Conservation (phyloP, 2,329 filamentous ascomycete genomes). For the Scytalidium lignicola region DNA sequence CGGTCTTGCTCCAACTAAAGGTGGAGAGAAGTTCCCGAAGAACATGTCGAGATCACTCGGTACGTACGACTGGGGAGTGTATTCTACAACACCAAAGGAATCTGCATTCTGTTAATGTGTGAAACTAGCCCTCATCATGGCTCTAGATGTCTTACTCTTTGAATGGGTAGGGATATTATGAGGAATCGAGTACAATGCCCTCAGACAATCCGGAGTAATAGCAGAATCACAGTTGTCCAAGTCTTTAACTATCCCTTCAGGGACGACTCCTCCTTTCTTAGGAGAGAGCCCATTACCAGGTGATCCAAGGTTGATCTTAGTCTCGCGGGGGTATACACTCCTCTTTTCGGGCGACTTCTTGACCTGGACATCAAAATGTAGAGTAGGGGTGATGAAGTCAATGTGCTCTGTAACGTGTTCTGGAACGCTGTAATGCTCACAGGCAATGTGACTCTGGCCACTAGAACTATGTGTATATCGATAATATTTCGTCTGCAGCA, state of each 20-base stretch:
- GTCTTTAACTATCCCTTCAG: too few species aligned
- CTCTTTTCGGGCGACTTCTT: neutral
- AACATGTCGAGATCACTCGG: conserved; percentile 44
- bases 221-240: conserved; percentile 40
- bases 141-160: conserved; percentile 9
- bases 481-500: conserved; percentile 45
- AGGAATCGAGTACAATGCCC: conserved; percentile 38
- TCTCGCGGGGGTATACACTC: too few species aligned
- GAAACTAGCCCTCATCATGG: neutral
- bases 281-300: too few species aligned
- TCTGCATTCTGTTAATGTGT: conserved; percentile 19
- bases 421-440: conserved; percentile 23
- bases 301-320: too few species aligned
- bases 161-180: conserved; percentile 24
- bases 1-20: conserved; percentile 39
- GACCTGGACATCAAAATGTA: conserved; percentile 13
- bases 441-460: conserved; percentile 32
- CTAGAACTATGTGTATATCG: conserved; percentile 41
- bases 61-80: conserved; percentile 45
- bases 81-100: conserved; percentile 48
- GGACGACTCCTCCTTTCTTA: too few species aligned
- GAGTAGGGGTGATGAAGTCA: conserved; percentile 26
- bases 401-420: conserved; percentile 20
- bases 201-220: conserved; percentile 51
- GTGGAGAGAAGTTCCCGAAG: conserved; percentile 38